Evolutionary conservation across 2,329 filamentous ascomycete genomes (phyloP).

Genomic region (Microdochium nivale): DNA sequence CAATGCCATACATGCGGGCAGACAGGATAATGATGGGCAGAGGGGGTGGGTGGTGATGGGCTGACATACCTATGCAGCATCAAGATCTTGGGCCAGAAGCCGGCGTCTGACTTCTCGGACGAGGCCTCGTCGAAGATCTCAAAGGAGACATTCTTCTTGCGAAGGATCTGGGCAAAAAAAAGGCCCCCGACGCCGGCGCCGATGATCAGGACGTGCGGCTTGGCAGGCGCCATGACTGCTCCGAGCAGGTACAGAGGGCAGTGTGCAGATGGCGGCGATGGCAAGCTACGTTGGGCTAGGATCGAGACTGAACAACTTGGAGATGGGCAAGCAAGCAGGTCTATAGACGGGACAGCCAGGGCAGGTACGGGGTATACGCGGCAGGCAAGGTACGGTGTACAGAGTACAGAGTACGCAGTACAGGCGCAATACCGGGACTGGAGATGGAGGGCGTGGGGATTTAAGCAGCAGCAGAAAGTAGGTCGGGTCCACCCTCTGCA

Average conservation of each 20-base stretch:
- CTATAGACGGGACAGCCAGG: no score
- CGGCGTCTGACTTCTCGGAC: not conserved
- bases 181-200: slow-evolving; percentile 6
- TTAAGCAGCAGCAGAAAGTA: no score
- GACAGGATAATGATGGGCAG: not conserved
- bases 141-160: slow-evolving; percentile 3
- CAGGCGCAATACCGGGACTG: no score
- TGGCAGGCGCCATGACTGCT: not conserved
- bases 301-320: no score
- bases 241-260: no score
- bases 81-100: not conserved
- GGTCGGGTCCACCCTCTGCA: no score
- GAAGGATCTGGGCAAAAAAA: slow-evolving; percentile 3
- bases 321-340: no score
- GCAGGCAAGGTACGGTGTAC: not conserved
- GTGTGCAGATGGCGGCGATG: not conserved
- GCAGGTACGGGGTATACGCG: no score
- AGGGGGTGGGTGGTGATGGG: not conserved
- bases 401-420: no score
- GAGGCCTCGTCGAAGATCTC: slow-evolving; percentile 3
- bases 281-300: no score
- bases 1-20: not conserved
- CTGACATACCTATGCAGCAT: not conserved
- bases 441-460: no score
- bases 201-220: slow-evolving; percentile 5